A percentile compares a stretch with the other conserved stretches of the same genome.
These are phyloP conservation scores for Tuber umbilicatum DNA, from an alignment of 495 filamentous ascomycete genomes.

Conservation along the genomic window DNA sequence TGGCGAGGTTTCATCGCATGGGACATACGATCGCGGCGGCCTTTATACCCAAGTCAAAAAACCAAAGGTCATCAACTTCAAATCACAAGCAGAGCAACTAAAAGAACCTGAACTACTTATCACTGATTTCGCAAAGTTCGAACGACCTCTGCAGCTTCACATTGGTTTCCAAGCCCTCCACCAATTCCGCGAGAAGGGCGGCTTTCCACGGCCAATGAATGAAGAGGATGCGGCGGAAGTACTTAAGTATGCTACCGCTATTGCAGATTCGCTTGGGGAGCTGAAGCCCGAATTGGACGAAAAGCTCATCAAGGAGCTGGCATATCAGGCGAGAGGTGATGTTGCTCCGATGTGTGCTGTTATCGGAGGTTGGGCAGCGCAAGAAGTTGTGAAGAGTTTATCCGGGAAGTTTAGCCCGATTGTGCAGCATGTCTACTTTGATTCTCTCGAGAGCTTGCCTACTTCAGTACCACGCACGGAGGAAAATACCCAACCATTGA, in stretches of 20 bases:
- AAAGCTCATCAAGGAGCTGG: conserved; percentile 86
- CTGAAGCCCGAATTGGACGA: conserved; percentile 79
- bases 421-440: conserved; percentile 91
- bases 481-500: conserved; percentile 75
- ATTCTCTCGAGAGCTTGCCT: conserved; percentile 91
- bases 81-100: conserved; percentile 64
- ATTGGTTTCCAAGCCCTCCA: conserved; percentile 89
- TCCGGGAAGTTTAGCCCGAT: conserved; percentile 96
- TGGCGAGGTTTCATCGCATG: conserved; percentile 80
- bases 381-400: conserved; percentile 94
- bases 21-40: conserved; percentile 78
- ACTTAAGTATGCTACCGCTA: conserved; percentile 60
- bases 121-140: conserved; percentile 96
- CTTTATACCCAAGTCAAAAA: conserved; percentile 94
- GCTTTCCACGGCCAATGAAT: conserved; percentile 72
- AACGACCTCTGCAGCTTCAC: conserved; percentile 85
- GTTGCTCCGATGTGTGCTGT: conserved; percentile 87
- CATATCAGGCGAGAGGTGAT: conserved; percentile 91
- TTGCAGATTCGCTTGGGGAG: conserved; percentile 55
- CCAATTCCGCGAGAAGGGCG: conserved; percentile 63
- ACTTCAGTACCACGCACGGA: conserved; percentile 65
- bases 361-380: conserved; percentile 89
- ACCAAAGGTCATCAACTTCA: conserved; percentile 90
- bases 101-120: conserved; percentile 82
- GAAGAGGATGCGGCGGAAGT: conserved; percentile 76